Conservation (phyloP, 768 basidiomycete species). For the Hortiboletus campestris region DNA sequence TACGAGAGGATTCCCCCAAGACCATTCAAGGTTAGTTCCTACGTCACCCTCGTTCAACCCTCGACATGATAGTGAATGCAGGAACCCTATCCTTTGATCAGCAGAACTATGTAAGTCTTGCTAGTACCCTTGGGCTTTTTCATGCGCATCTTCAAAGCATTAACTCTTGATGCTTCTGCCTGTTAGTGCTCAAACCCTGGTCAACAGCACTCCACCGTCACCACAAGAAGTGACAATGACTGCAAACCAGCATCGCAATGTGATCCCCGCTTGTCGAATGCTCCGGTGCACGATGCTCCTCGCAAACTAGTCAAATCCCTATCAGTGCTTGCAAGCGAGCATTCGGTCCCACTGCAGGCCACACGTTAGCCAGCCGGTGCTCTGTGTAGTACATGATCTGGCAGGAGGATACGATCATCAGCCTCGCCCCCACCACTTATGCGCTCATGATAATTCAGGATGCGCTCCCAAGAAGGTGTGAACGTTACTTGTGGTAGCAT, state of each 20-base stretch:
- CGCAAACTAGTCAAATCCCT: conserved; percentile 37
- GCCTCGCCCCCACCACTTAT: no score
- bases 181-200: conserved; percentile 36
- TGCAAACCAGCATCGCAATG: conserved; percentile 40
- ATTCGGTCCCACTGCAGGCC: no score
- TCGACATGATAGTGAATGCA: conserved; percentile 12
- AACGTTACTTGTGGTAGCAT: no score
- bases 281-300: conserved; percentile 27
- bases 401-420: no score
- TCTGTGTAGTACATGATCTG: no score
- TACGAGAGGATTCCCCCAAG: no score
- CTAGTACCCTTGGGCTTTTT: conserved; percentile 50
- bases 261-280: conserved; percentile 29
- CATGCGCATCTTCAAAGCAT: conserved; percentile 52
- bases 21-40: conserved; percentile 36
- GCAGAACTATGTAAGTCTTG: conserved; percentile 36
- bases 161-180: conserved; percentile 35
- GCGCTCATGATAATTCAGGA: no score
- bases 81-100: conserved; percentile 3
- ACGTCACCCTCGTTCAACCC: neutral
- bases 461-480: no score
- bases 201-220: conserved; percentile 30
- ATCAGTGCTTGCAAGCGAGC: no score
- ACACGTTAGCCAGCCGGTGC: no score
- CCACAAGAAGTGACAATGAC: conserved; percentile 46